phyloP scores from a whole-genome alignment of 1,284 basidiomycete species.

The Trametes hirsuta region DNA sequence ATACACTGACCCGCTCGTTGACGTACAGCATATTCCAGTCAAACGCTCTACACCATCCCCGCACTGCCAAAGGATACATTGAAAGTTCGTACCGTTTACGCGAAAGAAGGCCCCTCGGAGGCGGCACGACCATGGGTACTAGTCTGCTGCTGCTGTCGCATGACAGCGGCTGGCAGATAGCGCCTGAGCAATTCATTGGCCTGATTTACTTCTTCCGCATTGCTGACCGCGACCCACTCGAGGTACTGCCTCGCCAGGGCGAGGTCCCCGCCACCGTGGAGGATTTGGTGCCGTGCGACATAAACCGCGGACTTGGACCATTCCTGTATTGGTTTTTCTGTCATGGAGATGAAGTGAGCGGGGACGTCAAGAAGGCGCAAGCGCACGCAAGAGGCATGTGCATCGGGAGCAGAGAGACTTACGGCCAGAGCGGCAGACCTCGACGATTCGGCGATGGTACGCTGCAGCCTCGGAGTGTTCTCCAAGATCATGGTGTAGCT shows the following conservation, averaged over 20 bases:
- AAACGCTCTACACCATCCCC: too few relatives aligned
- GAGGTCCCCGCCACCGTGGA: slow-evolving; percentile 62
- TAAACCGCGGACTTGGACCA: slow-evolving; percentile 81
- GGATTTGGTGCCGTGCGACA: slow-evolving; percentile 78
- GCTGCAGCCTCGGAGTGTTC: slow-evolving; percentile 68
- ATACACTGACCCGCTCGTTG: not conserved
- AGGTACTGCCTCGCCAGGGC: slow-evolving; percentile 67
- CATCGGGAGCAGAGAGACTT: slow-evolving; percentile 9
- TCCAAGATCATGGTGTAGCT: slow-evolving; percentile 70
- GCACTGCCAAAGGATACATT: slow-evolving; percentile 4
- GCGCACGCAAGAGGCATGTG: not conserved
- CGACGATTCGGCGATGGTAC: slow-evolving; percentile 75
- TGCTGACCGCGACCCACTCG: slow-evolving; percentile 72
- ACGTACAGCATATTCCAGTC: slow-evolving; percentile 1
- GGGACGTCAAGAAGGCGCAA: not conserved
- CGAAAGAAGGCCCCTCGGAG: slow-evolving; percentile 4
- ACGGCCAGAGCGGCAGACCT: slow-evolving; percentile 69
- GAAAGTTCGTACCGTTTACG: not conserved
- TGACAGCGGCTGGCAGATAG: slow-evolving; percentile 14
- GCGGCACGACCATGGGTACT: slow-evolving; percentile 2
- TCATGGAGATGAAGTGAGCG: slow-evolving; percentile 11
- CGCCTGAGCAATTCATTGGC: slow-evolving; percentile 55
- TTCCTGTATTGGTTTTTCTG: slow-evolving; percentile 70
- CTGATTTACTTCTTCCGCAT: slow-evolving; percentile 71
- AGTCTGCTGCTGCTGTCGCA: slow-evolving; percentile 16